Evolutionary conservation across 2,329 filamentous ascomycete genomes (phyloP), one percentile per base, ranked within the genome.

Genomic region (Alternaria panax): DNA sequence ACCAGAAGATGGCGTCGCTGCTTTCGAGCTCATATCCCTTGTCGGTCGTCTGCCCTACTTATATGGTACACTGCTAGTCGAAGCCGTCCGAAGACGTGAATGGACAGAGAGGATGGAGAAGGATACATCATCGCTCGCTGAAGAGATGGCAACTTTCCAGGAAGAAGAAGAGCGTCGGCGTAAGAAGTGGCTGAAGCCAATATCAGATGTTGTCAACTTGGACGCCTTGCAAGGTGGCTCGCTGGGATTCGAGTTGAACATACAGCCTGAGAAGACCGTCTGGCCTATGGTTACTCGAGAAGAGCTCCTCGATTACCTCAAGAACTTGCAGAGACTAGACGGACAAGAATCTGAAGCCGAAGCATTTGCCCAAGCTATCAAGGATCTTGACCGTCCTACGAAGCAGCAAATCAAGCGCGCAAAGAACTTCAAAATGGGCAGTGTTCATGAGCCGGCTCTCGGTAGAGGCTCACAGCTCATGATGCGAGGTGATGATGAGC

Each of bases 391-490:
- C 74, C 87, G 86, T 56, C 93, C 94, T 3, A 95, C 92, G 0
- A 92, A 90, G 69, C 92, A 95, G 75, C 93, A 96, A 74, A 87
- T 89, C 61, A 93, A 92, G 77, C 88, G 92, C 57, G 87, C 95
- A 7, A 96, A 94, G 76, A 93, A 92, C 5, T 98, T 99, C 82
- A 97, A 97, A 75, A 95, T 96, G 73, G 95, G 95, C 16, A 98
- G 95, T 73, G 86, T 98, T 36, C 93, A 97, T 70, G 95, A 98
- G 75, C 90, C 90, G n/a, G 88, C 87, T 3, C 85, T 97, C 62
- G 92, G 92, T n/a, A 88, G 90, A 71, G 96, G 92, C 65, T 94
- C 92, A 1, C 72, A 76, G 34, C 85, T 97, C 9, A 80, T 97
- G 70, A 86, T 96, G 14, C 88, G 92, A 38, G 93, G 92, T n/a